A percentile compares a stretch with the other conserved stretches of the same genome.
phyloP scores from a whole-genome alignment of 2,329 filamentous ascomycete genomes.

The Talaromyces amestolkiae region DNA sequence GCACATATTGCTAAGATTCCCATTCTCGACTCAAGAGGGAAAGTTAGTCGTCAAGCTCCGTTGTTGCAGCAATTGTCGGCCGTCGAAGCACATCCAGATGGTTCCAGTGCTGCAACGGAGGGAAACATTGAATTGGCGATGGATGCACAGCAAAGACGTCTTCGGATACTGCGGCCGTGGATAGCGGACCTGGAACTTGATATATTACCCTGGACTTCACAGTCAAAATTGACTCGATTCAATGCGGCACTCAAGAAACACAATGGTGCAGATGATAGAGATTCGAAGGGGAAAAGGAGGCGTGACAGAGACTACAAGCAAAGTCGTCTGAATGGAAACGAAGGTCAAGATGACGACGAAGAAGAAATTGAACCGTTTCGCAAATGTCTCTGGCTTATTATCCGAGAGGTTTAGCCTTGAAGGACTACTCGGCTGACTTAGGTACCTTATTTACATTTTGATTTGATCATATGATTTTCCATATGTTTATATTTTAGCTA shows the following conservation, averaged over 20 bases:
- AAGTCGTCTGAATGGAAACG: not conserved
- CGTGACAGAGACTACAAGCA: not conserved
- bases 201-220: constrained; percentile 24
- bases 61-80: constrained; percentile 18
- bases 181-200: constrained; percentile 28
- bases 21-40: constrained; percentile 26
- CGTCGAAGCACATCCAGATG: not conserved
- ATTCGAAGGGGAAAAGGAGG: not conserved
- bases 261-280: constrained; percentile 14
- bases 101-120: not conserved
- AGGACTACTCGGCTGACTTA: not conserved
- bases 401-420: not conserved
- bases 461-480: too few species aligned
- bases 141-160: constrained; percentile 19
- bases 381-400: constrained; percentile 15
- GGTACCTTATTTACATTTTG: too few species aligned
- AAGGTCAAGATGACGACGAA: not conserved
- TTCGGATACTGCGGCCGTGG: constrained; percentile 27
- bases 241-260: constrained; percentile 27
- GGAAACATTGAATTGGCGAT: constrained; percentile 1
- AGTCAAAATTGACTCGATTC: constrained; percentile 26
- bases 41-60: constrained; percentile 23
- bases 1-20: constrained; percentile 29
- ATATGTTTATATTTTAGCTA: not conserved
- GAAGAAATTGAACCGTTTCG: not conserved